A percentile compares a stretch with the other conserved stretches of the same genome.
phyloP scores from a whole-genome alignment of 2,329 filamentous ascomycete genomes.

The Waltergamsia citrina region DNA sequence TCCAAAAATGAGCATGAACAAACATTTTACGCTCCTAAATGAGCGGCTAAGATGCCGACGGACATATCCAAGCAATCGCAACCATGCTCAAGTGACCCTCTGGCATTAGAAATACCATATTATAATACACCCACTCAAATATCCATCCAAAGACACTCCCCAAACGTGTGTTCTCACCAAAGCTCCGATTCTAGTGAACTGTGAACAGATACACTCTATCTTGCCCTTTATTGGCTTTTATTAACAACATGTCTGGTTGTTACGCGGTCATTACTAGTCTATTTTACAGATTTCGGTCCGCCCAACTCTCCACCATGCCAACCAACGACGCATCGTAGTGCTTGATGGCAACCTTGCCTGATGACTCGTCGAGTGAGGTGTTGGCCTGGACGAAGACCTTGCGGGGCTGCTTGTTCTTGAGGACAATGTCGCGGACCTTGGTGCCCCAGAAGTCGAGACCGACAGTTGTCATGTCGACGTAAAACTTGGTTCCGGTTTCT shows the following conservation, averaged over 20 bases:
- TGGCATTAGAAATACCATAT: no score
- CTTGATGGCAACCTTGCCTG: constrained; percentile 64
- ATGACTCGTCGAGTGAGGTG: constrained; percentile 60
- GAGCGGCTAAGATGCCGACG: constrained; percentile 1
- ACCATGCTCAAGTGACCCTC: no score
- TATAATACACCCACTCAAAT: no score
- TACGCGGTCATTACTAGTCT: neutral
- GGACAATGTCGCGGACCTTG: constrained; percentile 66
- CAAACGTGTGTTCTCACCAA: no score
- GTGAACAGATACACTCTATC: no score
- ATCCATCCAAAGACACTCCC: no score
- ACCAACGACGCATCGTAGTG: constrained; percentile 77
- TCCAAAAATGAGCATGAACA: constrained; percentile 35
- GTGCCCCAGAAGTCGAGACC: constrained; percentile 75
- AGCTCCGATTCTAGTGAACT: no score
- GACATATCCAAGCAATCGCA: no score
- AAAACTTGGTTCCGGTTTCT: constrained; percentile 66
- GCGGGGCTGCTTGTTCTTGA: constrained; percentile 70
- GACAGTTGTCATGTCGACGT: constrained; percentile 74
- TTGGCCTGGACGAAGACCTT: constrained; percentile 95
- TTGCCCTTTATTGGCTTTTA: neutral
- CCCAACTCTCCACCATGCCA: constrained; percentile 79
- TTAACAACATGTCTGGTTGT: no score
- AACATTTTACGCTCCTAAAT: constrained; percentile 7
- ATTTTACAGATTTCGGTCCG: constrained; percentile 44